A percentile compares a stretch with the other conserved stretches of the same genome.
These are phyloP conservation scores for Skeletonema marinoi DNA, from an alignment of 108 stramenopile species.

Conservation along the genomic window DNA sequence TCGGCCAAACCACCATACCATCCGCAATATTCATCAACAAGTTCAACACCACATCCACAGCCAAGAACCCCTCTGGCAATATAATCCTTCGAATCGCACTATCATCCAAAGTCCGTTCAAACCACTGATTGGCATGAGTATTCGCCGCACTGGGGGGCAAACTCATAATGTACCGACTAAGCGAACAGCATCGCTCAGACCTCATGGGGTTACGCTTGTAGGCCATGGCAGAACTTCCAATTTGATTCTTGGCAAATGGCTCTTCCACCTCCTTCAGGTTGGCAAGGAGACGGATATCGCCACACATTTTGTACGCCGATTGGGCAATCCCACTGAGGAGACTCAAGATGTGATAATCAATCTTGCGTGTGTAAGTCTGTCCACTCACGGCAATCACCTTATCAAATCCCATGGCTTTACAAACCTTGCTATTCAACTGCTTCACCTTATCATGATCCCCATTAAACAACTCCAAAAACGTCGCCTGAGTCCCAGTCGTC, in stretches of 20 bases:
- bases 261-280: conserved; percentile 98
- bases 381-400: conserved; percentile 92
- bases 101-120: conserved; percentile 99
- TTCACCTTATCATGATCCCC: conserved; percentile 98
- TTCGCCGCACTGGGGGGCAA: conserved; percentile 91
- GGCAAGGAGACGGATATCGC: conserved; percentile 96
- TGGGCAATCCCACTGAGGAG: conserved; percentile 94
- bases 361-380: conserved; percentile 99
- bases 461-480: conserved; percentile 96
- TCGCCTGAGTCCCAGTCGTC: conserved; percentile 98
- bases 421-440: conserved; percentile 87
- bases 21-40: conserved; percentile 93
- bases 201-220: conserved; percentile 97
- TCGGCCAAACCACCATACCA: conserved; percentile 98
- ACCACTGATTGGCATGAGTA: conserved; percentile 97
- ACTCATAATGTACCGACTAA: conserved; percentile 95
- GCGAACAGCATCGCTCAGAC: conserved; percentile 92
- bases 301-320: conserved; percentile 98
- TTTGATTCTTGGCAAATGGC: conserved; percentile 93
- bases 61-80: conserved; percentile 97
- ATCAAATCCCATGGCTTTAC: conserved; percentile 92
- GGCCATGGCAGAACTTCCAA: conserved; percentile 98
- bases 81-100: conserved; percentile 96
- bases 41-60: conserved; percentile 93
- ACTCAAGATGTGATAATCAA: conserved; percentile 90